A percentile compares a stretch with the other conserved stretches of the same genome.
phyloP scores from a whole-genome alignment of 768 basidiomycete species.

The Boletus eberwhitei region DNA sequence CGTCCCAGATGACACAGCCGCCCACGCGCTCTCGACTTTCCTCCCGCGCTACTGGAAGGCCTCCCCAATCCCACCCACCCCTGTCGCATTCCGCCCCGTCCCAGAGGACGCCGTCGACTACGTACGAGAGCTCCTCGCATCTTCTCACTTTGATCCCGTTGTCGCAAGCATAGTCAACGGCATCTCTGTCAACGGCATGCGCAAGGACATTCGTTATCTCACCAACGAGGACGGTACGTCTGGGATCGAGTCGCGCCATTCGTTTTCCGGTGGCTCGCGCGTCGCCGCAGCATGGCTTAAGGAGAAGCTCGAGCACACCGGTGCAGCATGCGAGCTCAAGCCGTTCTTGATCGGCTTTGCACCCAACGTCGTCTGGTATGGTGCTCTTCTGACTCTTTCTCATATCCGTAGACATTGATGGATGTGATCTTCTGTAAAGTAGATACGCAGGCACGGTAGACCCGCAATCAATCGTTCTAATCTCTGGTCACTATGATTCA shows the following conservation, averaged over 20 bases:
- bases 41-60: constrained; percentile 77
- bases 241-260: constrained; percentile 75
- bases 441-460: constrained; percentile 49
- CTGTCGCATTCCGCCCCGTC: constrained; percentile 53
- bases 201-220: constrained; percentile 71
- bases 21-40: constrained; percentile 50
- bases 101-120: constrained; percentile 50
- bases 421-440: constrained; percentile 23
- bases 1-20: constrained; percentile 34
- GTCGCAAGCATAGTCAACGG: constrained; percentile 67
- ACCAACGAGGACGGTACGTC: constrained; percentile 80
- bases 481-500: constrained; percentile 89
- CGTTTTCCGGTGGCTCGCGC: constrained; percentile 64
- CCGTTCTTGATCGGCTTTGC: constrained; percentile 70
- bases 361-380: constrained; percentile 84
- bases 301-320: constrained; percentile 64
- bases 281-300: constrained; percentile 45
- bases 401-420: neutral
- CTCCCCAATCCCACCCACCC: constrained; percentile 51
- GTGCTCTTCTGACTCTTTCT: neutral
- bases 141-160: constrained; percentile 64
- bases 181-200: constrained; percentile 63
- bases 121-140: constrained; percentile 53
- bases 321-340: constrained; percentile 68
- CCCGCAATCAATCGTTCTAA: constrained; percentile 58